Percentiles rank a stretch among this genome's conserved stretches.
Evolutionary conservation across 495 filamentous ascomycete genomes (phyloP).

Genomic region (Penicillium psychrofluorescens): DNA sequence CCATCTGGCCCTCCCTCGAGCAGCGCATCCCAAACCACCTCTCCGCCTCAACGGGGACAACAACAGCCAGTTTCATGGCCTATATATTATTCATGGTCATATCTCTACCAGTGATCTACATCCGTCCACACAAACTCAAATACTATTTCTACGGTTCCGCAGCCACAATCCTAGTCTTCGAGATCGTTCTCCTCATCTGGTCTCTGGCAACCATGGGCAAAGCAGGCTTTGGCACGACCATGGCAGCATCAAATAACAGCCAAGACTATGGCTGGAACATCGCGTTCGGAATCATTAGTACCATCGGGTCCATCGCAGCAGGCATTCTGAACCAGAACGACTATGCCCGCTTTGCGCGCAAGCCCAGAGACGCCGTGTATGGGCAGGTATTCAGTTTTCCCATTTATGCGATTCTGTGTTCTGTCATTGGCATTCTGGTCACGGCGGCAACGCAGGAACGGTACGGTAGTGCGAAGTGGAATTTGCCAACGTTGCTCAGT

Average conservation of each 20-base stretch:
- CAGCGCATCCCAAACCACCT: slow-evolving; percentile 19
- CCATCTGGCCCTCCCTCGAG: slow-evolving; percentile 15
- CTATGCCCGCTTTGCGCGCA: slow-evolving; percentile 16
- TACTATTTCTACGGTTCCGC: slow-evolving; percentile 7
- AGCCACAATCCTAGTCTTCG: slow-evolving; percentile 5
- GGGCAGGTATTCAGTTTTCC: slow-evolving; percentile 14
- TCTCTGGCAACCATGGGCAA: slow-evolving; percentile 9
- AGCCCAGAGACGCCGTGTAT: slow-evolving; percentile 11
- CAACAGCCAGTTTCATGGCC: slow-evolving; percentile 15
- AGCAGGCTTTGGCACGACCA: slow-evolving; percentile 5
- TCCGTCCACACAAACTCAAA: slow-evolving; percentile 10
- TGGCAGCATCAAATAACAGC: not conserved
- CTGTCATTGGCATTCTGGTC: slow-evolving; percentile 30
- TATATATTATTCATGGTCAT: slow-evolving; percentile 17
- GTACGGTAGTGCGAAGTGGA: slow-evolving; percentile 33
- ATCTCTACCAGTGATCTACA: slow-evolving; percentile 9
- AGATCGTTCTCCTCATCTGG: slow-evolving; percentile 7
- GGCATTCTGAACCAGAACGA: slow-evolving; percentile 18
- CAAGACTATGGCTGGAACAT: slow-evolving; percentile 5
- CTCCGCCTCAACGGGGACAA: slow-evolving; percentile 17
- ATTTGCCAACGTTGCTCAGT: slow-evolving; percentile 29
- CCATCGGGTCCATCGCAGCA: slow-evolving; percentile 11
- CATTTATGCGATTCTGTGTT: slow-evolving; percentile 17
- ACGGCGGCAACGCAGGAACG: slow-evolving; percentile 25
- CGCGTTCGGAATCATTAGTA: slow-evolving; percentile 12